Conservation (phyloP, 208 protist genomes). For the Acanthamoeba sp. region DNA sequence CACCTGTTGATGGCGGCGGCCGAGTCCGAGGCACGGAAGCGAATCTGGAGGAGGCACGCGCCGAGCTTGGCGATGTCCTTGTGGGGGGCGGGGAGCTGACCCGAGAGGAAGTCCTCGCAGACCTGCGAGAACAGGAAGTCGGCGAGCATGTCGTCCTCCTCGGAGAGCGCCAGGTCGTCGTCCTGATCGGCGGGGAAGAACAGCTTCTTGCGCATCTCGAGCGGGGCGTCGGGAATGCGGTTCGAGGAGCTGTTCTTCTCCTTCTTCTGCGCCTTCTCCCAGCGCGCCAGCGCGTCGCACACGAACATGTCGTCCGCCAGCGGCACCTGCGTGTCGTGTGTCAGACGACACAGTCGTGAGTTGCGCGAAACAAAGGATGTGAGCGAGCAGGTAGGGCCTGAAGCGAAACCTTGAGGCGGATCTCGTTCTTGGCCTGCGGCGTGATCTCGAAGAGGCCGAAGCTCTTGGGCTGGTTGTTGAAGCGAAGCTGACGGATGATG, state of each 20-base stretch:
- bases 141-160: constrained; percentile 49
- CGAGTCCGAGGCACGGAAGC: neutral
- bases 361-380: neutral
- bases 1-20: constrained; percentile 15
- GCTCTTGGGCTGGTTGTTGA: constrained; percentile 50
- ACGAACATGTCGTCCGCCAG: constrained; percentile 18
- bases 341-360: too few relatives aligned
- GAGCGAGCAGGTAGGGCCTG: neutral
- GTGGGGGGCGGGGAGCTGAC: neutral
- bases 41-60: constrained; percentile 1
- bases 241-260: neutral
- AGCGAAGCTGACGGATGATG: constrained; percentile 42
- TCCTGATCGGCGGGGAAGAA: constrained; percentile 10
- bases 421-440: constrained; percentile 35
- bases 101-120: constrained; percentile 39
- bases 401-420: constrained; percentile 14
- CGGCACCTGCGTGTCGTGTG: neutral
- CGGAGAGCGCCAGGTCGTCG: neutral
- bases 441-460: constrained; percentile 50
- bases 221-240: constrained; percentile 1
- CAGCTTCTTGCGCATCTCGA: constrained; percentile 61
- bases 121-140: constrained; percentile 68
- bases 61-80: constrained; percentile 2
- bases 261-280: constrained; percentile 48
- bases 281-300: constrained; percentile 45